Evolutionary conservation across 164 flowering plant genomes (phyloP).

Genomic region (Macadamia integrifolia): DNA sequence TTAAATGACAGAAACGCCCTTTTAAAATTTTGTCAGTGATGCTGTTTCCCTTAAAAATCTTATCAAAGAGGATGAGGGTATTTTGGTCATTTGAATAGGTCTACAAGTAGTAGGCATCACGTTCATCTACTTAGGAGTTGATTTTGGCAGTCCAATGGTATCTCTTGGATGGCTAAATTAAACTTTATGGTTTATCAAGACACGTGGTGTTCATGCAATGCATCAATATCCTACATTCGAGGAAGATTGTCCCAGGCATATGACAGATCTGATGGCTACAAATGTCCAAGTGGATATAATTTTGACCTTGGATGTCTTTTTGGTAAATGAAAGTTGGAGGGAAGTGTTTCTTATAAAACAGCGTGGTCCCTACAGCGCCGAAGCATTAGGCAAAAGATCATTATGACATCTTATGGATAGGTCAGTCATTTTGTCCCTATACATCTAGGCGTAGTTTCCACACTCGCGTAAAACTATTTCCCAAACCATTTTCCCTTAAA

Average conservation of each 20-base stretch:
- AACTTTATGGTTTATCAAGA: conserved; percentile 2
- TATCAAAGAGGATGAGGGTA: conserved; percentile 4
- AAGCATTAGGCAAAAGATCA: no score
- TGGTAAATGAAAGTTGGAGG: no score
- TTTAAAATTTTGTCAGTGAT: background rate
- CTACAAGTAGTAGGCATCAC: conserved; percentile 25
- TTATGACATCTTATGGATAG: no score
- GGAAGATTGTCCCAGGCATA: background rate
- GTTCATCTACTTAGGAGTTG: conserved; percentile 21
- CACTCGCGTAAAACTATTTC: no score
- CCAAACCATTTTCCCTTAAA: no score
- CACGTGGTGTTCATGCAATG: background rate
- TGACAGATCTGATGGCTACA: no score
- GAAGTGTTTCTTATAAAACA: no score
- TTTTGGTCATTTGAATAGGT: conserved; percentile 13
- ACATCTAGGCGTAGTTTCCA: no score
- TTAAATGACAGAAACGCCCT: conserved; percentile 22
- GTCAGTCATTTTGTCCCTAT: no score
- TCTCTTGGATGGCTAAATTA: conserved; percentile 27
- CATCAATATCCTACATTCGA: background rate
- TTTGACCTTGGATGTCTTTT: no score
- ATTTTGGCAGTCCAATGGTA: conserved; percentile 27
- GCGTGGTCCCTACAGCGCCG: no score
- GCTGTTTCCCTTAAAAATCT: background rate
- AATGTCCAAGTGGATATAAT: no score